phyloP scores from a whole-genome alignment of 371 early-diverging fungal genomes.

The Saksenaea oblongispora region DNA sequence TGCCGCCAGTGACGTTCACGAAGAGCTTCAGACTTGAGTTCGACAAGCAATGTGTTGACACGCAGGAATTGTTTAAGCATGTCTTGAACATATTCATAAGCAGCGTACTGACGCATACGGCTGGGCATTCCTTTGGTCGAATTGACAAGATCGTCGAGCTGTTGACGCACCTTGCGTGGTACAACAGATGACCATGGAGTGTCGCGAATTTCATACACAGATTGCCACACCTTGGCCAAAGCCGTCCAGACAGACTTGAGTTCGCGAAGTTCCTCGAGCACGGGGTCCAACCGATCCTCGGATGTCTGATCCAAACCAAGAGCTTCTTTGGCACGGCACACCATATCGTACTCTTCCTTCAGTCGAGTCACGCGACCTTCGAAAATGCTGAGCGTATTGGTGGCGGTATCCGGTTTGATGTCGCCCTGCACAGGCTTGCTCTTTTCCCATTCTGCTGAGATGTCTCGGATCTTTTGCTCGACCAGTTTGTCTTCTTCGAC shows the following conservation, averaged over 20 bases:
- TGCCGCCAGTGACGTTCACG: constrained; percentile 97
- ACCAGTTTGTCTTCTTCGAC: constrained; percentile 86
- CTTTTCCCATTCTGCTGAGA: constrained; percentile 92
- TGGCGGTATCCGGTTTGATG: constrained; percentile 85
- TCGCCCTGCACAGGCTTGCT: constrained; percentile 95
- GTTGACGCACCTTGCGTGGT: constrained; percentile 88
- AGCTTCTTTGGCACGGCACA: constrained; percentile 93
- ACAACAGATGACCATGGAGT: constrained; percentile 87
- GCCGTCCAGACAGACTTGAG: constrained; percentile 95
- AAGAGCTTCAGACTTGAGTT: constrained; percentile 94
- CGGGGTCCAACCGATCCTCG: constrained; percentile 78
- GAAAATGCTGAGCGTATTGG: constrained; percentile 82
- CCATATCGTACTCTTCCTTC: constrained; percentile 87
- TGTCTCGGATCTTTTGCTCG: constrained; percentile 83
- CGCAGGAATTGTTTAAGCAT: constrained; percentile 78
- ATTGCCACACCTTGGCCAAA: constrained; percentile 82
- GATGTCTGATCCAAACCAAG: constrained; percentile 76
- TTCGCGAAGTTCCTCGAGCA: constrained; percentile 93
- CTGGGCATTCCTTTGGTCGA: constrained; percentile 91
- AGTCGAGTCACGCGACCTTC: constrained; percentile 84
- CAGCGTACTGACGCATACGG: constrained; percentile 97
- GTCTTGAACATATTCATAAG: constrained; percentile 93
- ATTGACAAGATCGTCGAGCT: constrained; percentile 81
- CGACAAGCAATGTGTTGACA: constrained; percentile 81
- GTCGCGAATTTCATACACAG: constrained; percentile 84